phyloP scores from a whole-genome alignment of 768 basidiomycete genomes.

The Pleurotus pulmonarius region DNA sequence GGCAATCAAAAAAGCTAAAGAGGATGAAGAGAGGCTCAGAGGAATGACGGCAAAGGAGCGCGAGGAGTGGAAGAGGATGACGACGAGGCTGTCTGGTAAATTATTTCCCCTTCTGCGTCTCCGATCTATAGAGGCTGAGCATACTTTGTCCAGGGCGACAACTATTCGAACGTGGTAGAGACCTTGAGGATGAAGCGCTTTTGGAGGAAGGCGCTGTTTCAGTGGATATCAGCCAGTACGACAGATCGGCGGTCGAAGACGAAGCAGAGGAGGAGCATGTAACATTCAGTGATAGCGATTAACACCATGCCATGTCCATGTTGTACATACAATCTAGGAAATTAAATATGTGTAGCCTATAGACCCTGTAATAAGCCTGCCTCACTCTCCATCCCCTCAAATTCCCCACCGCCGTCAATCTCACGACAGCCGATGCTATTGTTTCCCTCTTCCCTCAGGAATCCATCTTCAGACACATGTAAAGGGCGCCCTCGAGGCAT shows the following conservation, averaged over 20 bases:
- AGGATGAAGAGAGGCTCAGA: slow-evolving; percentile 75
- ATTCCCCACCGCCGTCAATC: slow-evolving; percentile 46
- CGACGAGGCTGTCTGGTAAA: slow-evolving; percentile 66
- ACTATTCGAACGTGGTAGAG: slow-evolving; percentile 81
- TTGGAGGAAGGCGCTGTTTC: slow-evolving; percentile 84
- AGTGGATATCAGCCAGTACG: slow-evolving; percentile 88
- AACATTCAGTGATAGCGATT: slow-evolving; percentile 88
- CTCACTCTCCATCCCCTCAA: slow-evolving; percentile 51
- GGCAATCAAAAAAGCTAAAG: slow-evolving; percentile 49
- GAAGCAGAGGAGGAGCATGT: slow-evolving; percentile 66
- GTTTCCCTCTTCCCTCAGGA: slow-evolving; percentile 53
- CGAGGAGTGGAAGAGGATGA: slow-evolving; percentile 74
- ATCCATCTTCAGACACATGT: slow-evolving; percentile 52
- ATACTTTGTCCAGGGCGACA: slow-evolving; percentile 66
- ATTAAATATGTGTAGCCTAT: slow-evolving; percentile 7
- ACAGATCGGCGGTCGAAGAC: slow-evolving; percentile 57
- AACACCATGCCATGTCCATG: slow-evolving; percentile 14
- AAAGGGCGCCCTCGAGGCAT: slow-evolving; percentile 26
- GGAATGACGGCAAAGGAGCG: slow-evolving; percentile 73
- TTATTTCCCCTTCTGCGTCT: not conserved
- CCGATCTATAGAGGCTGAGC: slow-evolving; percentile 4
- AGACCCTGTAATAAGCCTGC: slow-evolving; percentile 60
- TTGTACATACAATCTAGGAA: not conserved
- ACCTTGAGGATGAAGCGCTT: slow-evolving; percentile 75
- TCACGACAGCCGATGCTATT: slow-evolving; percentile 56